Base-by-base conservation (phyloP, 1,139 yeast genomes). In the Suhomyces yuchorum region DNA sequence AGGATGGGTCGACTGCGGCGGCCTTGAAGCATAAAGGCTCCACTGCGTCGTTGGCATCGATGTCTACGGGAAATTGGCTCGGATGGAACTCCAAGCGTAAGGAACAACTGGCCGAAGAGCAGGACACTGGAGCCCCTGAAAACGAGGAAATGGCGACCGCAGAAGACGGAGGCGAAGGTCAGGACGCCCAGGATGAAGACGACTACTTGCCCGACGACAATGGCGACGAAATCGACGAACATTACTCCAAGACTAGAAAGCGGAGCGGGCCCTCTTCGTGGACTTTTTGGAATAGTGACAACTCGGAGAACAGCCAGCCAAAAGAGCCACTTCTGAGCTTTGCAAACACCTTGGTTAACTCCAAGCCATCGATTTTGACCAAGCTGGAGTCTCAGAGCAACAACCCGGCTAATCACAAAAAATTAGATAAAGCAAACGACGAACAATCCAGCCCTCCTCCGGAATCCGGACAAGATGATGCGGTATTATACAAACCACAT, bases 401-500 rank as follows among this genome's bases (percentile, higher is more conserved):
- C n/a, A 43, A 39, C 3, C 17, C 34, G 12, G 12, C 33, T 19
- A 42, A 44, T 7, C 42, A 24, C 12, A 43, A 15, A 40, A 46
- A 40, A 38, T 37, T 41, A 9, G 44, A 48, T 6, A 48, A 43
- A 23, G 43, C 46, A 19, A 44, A 44, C 4, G 49, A 50, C 8
- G 52, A 49, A 2, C 48, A 44, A 12, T 36, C 47, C 8, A 36
- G 50, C 7, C 51, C 51, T 2, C 43, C 51, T 3, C 51, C 52
- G 24, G 54, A 48, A 44, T 44, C 33, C 17, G 49, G 40, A n/a
- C 55, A 52, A 24, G 78, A 74, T 46, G 80, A 75, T 56, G 80
- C 80, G 1, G 79, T 75, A 2, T 63, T 75, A 50, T 75, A 75
- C 56, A 74, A 74, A 50, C 77, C 80, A 1, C 80, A 75, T 49